Evolutionary conservation across 2,329 filamentous ascomycete species (phyloP), one percentile per base, ranked within the genome.

Genomic region (Chaetomium olivaceum): DNA sequence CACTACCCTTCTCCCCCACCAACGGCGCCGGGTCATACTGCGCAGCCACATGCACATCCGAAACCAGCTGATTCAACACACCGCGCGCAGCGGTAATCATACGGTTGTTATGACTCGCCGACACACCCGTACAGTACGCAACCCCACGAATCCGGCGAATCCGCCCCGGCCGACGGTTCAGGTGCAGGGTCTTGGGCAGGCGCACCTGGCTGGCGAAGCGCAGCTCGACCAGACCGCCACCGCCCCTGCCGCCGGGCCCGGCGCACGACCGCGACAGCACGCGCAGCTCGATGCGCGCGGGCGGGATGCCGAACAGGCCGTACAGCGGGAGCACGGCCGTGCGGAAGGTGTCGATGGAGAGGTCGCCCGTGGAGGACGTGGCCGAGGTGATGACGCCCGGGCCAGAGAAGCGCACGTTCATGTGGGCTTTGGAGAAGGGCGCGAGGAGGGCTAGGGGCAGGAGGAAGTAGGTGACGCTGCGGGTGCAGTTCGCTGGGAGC

Each of bases 11-110:
- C 76, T 84, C 78, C 9, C 80, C 77, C 12, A 85, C 79, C 58
- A 88, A 73, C 12, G 87, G 87, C 58, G 87, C 87, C 68, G 87
- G 84, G 70, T 91, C 91, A 70, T 93, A 92, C 68, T 90, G 87
- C 5, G 89, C 88, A 2, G 92, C 96, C 70, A 99, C 89, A 76
- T 97, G 95, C 52, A 96, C 94, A 75, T 99, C 95, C 7, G 90
- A 87, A 3, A 91, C 89, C 64, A 99, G 84, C 4, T 88, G 84
- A 76, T 99, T 99, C 56, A 99, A 82, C 12, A 99, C 85, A 57
- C 92, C 92, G 71, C 94, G 85, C 12, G 93, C 93, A 2, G 90
- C 87, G 74, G 97, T 91, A 74, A 98, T 99, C 91, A 97, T 96
- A 69, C 95, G 86, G 68, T 90, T 91, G 76, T 98, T 99, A 77